Evolutionary conservation across 2,329 filamentous ascomycete species (phyloP), one percentile per base, ranked within the genome.

Genomic region (Thielaviopsis musarum): DNA sequence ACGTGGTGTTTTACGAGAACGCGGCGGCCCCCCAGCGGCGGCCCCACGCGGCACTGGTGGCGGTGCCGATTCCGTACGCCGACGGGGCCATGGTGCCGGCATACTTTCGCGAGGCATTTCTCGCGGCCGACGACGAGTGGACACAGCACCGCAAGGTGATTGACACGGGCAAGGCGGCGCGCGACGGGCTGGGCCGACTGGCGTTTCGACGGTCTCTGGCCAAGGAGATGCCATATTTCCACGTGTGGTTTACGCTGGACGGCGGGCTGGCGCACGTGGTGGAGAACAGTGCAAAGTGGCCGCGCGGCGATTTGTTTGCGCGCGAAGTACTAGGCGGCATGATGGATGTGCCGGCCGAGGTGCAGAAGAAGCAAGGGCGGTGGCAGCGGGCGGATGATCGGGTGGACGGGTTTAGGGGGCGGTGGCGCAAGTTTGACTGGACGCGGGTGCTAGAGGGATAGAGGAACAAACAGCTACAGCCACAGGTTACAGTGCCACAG

Each of bases 221-320:
- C 13, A 95, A 94, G 73, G 91, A 98, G 74, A 91, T 94, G 87
- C 91, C 94, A 0, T 98, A 98, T 70, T 98, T 98, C 67, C 93
- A 98, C 70, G 91, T 85, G 21, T 98, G 91, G 91, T 97, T 97
- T 69, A 81, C 83, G 57, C 74, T 98, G 0, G 91, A 98, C 68
- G 93, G 93, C 2, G 93, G 93, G 0, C 72, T 98, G 64, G 93
- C 89, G 0, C 93, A 98, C 69, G 77, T 98, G 9, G 87, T 98
- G 0, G 93, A 98, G 71, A 88, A 98, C 65, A 75, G 83, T 28
- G 79, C 82, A 55, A 77, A 83, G 56, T 98, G 93, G 93, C 94
- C 94, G 0, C 81, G 79, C 66, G 91, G 91, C 0, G 93, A 98
- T 70, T 70, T 96, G 19, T 98, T 98, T 69, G 93, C 93, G 1